Evolutionary conservation across 1,284 basidiomycete species (phyloP), one percentile per base, ranked within the genome.

Genomic region (Phellopilus nigrolimitatus): DNA sequence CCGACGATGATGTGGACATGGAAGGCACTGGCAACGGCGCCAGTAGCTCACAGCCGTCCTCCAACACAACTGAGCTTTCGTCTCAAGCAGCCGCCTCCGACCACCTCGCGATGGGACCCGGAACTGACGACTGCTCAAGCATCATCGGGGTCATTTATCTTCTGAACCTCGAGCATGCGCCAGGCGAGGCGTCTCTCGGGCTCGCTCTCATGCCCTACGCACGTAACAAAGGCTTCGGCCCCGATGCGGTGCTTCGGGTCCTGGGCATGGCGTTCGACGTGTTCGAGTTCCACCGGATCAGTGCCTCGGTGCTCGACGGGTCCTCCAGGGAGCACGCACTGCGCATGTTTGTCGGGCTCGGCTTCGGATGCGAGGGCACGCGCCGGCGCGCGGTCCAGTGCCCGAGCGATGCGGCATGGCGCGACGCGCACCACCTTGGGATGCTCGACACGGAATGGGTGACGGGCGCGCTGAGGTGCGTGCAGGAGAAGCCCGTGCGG

Each of bases 381-480:
- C 51, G 53, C 10, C 49, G 56, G 10, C 54, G 49, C 8, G 54
- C 54, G 7, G 45, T 53, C 17, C 47, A 24, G 21, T 45, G 41
- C 6, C 31, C 49, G 7, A n/a, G 41, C 15, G 42, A 52, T 9
- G 48, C 48, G n/a, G 31, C 22, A 10, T 60, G 56, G 56, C 44
- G 43, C 10, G 57, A 60, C 38, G 49, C 46, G 7, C 43, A 49
- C 15, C 25, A 38, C 17, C 47, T 60, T 19, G 55, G 49, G 0
- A 51, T 60, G 49, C 57, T 60, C 21, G 59, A 60, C 27, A 54
- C 52, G 3, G 57, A 59, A 37, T 60, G 57, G 56, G 28, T 48
- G 8, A 19, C 8, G n/a, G n/a, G 19, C 25, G 24, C 3, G 12
- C 8, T 31, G 2, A 15, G 25, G 13, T 30, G 24, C 27, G 30